Conservation (phyloP, 2,329 filamentous ascomycete genomes). For the Fusarium solani-melongenae region DNA sequence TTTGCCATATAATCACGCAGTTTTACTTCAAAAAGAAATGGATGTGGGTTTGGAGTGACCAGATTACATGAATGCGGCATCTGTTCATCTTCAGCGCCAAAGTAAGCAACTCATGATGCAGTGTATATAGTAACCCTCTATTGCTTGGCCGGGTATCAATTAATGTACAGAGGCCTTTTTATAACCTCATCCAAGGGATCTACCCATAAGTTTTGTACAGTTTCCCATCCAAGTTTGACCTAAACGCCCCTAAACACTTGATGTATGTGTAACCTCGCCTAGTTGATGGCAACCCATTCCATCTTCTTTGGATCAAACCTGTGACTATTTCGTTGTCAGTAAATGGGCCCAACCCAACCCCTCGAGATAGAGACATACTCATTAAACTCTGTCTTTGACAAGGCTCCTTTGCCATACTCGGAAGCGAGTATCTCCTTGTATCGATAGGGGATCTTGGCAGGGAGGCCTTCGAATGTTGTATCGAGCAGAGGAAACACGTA, state of each 20-base stretch:
- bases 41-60: not conserved
- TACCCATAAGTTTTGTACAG: not conserved
- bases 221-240: not conserved
- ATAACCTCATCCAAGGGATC: not conserved
- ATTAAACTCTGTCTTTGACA: constrained; percentile 63
- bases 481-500: constrained; percentile 77
- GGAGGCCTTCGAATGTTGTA: constrained; percentile 74
- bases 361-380: constrained; percentile 53
- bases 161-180: not conserved
- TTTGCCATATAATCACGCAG: no score
- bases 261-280: not conserved
- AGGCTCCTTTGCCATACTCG: constrained; percentile 65
- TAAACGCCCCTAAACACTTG: not conserved
- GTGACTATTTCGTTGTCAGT: constrained; percentile 48
- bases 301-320: constrained; percentile 53
- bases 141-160: not conserved
- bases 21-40: not conserved
- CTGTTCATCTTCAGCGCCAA: not conserved
- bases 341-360: not conserved
- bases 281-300: constrained; percentile 45
- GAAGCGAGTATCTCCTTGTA: constrained; percentile 68
- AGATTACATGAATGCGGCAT: not conserved
- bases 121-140: not conserved
- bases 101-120: not conserved
- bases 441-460: constrained; percentile 72